A percentile compares a stretch with the other conserved stretches of the same genome.
Conservation (phyloP, 2,329 filamentous ascomycete genomes). For the Colletotrichum lindemuthianum region DNA sequence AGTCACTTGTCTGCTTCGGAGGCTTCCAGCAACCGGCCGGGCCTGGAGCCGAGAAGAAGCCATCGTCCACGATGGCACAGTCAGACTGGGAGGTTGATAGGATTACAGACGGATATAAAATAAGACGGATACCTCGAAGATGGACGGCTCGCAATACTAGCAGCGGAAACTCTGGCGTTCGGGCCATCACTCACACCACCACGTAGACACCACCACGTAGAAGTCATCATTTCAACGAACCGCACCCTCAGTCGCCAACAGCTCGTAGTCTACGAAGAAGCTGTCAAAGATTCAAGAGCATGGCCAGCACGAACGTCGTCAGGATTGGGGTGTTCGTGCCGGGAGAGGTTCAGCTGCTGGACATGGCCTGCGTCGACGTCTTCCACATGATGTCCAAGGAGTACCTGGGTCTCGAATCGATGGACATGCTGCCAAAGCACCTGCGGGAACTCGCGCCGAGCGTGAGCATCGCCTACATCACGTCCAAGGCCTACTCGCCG, state of each 20-base stretch:
- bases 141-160: too few species aligned
- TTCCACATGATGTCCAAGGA: slow-evolving; percentile 57
- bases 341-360: slow-evolving; percentile 57
- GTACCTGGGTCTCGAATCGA: slow-evolving; percentile 49
- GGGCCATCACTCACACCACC: too few species aligned
- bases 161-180: too few species aligned
- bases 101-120: neutral
- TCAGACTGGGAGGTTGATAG: too few species aligned
- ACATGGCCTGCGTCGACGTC: slow-evolving; percentile 61
- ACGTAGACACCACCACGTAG: too few species aligned
- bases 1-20: neutral
- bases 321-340: slow-evolving; percentile 64
- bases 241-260: too few species aligned
- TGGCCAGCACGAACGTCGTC: slow-evolving; percentile 42
- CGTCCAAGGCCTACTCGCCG: slow-evolving; percentile 46
- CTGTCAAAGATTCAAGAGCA: neutral
- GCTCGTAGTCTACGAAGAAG: too few species aligned
- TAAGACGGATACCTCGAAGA: neutral
- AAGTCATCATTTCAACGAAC: too few species aligned
- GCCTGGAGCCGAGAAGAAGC: neutral
- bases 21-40: neutral
- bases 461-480: slow-evolving; percentile 59
- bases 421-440: slow-evolving; percentile 45
- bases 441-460: slow-evolving; percentile 54
- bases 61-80: too few species aligned